Conservation (phyloP, 1,284 basidiomycete species). For the Sparassis latifolia region DNA sequence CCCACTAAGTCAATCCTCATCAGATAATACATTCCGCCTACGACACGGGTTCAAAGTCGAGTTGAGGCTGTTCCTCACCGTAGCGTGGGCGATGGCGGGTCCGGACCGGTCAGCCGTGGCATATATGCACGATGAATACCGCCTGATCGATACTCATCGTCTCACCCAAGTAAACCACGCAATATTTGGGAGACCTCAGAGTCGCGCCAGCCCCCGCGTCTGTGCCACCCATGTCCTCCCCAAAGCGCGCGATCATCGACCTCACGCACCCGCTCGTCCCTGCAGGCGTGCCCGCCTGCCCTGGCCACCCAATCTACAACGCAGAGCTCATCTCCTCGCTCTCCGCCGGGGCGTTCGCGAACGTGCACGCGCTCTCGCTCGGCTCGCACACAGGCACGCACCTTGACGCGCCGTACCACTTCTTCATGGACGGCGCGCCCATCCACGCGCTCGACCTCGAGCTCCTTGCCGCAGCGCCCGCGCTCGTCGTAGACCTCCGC, state of each 20-base stretch:
- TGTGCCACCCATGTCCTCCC: no score
- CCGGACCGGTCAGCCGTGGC: background rate
- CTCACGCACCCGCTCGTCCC: slow-evolving; percentile 46
- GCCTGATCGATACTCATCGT: no score
- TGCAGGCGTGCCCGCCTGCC: slow-evolving; percentile 39
- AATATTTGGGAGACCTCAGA: no score
- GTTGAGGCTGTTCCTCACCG: no score
- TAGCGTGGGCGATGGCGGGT: no score
- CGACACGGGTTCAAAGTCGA: no score
- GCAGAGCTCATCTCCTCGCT: slow-evolving; percentile 12
- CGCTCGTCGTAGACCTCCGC: slow-evolving; percentile 37
- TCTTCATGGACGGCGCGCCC: slow-evolving; percentile 43
- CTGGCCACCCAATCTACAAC: slow-evolving; percentile 40
- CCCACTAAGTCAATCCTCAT: no score
- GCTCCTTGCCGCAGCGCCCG: slow-evolving; percentile 42
- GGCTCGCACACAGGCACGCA: slow-evolving; percentile 65
- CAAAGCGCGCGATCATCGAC: slow-evolving; percentile 31
- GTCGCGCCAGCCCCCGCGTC: no score
- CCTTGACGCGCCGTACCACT: slow-evolving; percentile 68
- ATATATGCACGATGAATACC: background rate
- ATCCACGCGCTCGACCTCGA: slow-evolving; percentile 48
- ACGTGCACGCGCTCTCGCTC: slow-evolving; percentile 40
- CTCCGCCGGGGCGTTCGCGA: slow-evolving; percentile 35
- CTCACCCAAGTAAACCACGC: no score
- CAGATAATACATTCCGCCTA: no score